These are phyloP conservation scores for Boehmeria nivea DNA, from an alignment of 306 rosid genomes.

Conservation along the genomic window DNA sequence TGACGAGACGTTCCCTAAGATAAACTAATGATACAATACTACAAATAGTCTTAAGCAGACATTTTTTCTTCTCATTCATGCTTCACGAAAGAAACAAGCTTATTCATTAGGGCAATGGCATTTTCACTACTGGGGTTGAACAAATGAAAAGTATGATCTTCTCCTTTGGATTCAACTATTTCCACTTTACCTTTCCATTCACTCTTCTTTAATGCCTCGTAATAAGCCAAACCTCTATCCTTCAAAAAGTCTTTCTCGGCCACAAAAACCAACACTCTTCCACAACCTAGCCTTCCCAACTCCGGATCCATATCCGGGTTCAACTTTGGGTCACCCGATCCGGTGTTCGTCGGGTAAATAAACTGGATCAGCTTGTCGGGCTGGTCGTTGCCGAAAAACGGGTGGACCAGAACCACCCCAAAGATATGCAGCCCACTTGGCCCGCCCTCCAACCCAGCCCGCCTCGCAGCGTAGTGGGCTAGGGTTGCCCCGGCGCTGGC, in stretches of 20 bases:
- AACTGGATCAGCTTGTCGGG: slow-evolving; percentile 1
- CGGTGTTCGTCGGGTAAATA: slow-evolving; percentile 1
- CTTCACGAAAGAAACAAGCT: slow-evolving; percentile 7
- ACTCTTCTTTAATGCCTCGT: slow-evolving; percentile 8
- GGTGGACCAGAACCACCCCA: slow-evolving; percentile 31
- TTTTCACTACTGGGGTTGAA: background rate
- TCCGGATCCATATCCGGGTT: slow-evolving; percentile 30
- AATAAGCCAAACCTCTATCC: slow-evolving; percentile 20
- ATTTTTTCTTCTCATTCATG: too few species aligned
- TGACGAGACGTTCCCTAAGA: too few species aligned
- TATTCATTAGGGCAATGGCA: slow-evolving; percentile 5
- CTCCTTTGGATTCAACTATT: slow-evolving; percentile 10
- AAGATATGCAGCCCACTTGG: background rate
- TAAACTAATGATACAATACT: too few species aligned
- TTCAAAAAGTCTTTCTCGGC: slow-evolving; percentile 28
- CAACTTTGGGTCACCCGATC: slow-evolving; percentile 19
- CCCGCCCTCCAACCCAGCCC: slow-evolving; percentile 12
- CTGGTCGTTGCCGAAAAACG: background rate
- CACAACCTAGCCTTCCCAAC: slow-evolving; percentile 14
- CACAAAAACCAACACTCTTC: slow-evolving; percentile 25
- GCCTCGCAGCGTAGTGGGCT: slow-evolving; percentile 14
- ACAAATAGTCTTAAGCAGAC: too few species aligned
- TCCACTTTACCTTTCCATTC: slow-evolving; percentile 20
- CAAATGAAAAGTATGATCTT: slow-evolving; percentile 16
- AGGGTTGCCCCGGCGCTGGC: slow-evolving; percentile 32